These are phyloP conservation scores for Hypoxylon sp. DNA, from an alignment of 2,329 filamentous ascomycete species.

Conservation along the genomic window DNA sequence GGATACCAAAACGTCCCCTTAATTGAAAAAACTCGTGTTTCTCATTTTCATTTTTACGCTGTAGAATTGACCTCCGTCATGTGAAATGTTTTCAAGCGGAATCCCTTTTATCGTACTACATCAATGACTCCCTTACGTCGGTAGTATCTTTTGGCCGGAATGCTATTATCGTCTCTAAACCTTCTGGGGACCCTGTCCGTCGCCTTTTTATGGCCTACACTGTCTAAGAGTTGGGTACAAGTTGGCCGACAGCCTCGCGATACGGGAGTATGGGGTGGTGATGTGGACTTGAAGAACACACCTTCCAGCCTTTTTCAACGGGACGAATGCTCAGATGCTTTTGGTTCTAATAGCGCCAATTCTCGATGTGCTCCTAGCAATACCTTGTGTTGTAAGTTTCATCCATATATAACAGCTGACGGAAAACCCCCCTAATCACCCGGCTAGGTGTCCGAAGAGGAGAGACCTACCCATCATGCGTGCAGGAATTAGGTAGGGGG, in stretches of 20 bases:
- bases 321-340: constrained; percentile 6
- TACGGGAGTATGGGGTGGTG: background rate
- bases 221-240: background rate
- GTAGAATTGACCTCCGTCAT: background rate
- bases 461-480: constrained; percentile 5
- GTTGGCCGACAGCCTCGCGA: constrained; percentile 1
- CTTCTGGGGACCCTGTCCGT: background rate
- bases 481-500: constrained; percentile 9
- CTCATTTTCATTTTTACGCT: background rate
- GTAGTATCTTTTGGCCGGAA: background rate
- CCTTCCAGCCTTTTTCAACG: constrained; percentile 1
- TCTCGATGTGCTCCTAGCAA: constrained; percentile 8
- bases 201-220: background rate
- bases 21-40: background rate
- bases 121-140: constrained; percentile 1
- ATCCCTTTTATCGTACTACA: background rate
- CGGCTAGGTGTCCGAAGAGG: background rate
- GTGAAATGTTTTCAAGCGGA: background rate
- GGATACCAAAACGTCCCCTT: background rate
- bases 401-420: background rate
- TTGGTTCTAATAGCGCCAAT: background rate
- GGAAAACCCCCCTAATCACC: background rate
- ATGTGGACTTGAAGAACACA: background rate
- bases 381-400: constrained; percentile 16
- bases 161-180: background rate